These are phyloP conservation scores for Trypanosoma melophagium DNA, from an alignment of 208 protist genomes.

Conservation along the genomic window DNA sequence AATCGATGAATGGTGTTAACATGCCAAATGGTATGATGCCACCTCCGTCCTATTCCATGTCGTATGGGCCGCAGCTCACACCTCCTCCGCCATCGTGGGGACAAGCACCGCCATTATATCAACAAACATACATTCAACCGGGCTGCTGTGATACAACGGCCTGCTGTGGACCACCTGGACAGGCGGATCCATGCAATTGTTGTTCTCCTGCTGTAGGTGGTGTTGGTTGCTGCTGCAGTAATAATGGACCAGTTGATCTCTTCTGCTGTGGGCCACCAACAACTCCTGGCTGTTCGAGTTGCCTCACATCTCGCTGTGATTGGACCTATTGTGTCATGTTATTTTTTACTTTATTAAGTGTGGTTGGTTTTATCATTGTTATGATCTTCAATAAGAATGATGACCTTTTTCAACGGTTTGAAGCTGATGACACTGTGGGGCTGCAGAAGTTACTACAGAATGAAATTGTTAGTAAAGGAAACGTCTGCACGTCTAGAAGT, in stretches of 20 bases:
- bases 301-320: slow-evolving; percentile 58
- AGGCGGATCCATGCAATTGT: slow-evolving; percentile 14
- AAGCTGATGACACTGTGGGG: slow-evolving; percentile 28
- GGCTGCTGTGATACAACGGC: slow-evolving; percentile 4
- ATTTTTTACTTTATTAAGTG: slow-evolving; percentile 47
- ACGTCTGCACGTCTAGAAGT: slow-evolving; percentile 24
- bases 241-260: slow-evolving; percentile 40
- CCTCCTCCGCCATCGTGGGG: not conserved
- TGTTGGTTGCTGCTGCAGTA: not conserved
- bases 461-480: slow-evolving; percentile 28
- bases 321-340: slow-evolving; percentile 63
- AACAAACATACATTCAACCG: slow-evolving; percentile 9
- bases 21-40: not conserved
- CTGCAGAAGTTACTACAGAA: slow-evolving; percentile 41
- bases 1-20: not conserved
- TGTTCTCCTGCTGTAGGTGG: not conserved
- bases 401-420: slow-evolving; percentile 59
- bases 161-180: not conserved
- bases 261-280: slow-evolving; percentile 55
- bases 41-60: slow-evolving; percentile 6
- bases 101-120: slow-evolving; percentile 8
- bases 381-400: slow-evolving; percentile 41
- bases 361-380: slow-evolving; percentile 55
- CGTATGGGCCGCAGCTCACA: not conserved
- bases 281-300: slow-evolving; percentile 36